Evolutionary conservation across 768 basidiomycete genomes (phyloP).

Genomic region (Panaeolus cyanescens): DNA sequence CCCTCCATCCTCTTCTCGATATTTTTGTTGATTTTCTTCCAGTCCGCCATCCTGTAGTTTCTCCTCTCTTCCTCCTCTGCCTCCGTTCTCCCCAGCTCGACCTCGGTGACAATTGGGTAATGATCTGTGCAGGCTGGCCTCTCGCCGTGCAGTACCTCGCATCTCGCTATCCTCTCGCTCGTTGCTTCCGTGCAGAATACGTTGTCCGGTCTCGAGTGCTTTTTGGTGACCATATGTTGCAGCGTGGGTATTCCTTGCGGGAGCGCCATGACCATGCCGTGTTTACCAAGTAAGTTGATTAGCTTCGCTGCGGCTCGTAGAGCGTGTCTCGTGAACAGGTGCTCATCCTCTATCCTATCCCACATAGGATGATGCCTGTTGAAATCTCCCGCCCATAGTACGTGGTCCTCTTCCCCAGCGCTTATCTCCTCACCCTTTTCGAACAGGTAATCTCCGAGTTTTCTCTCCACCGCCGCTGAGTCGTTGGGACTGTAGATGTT

Average conservation of each 20-base stretch:
- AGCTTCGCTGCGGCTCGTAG: conserved; percentile 24
- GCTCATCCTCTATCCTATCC: conserved; percentile 30
- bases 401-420: conserved; percentile 1
- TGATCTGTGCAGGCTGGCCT: conserved; percentile 37
- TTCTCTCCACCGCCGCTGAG: conserved; percentile 5
- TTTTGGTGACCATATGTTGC: conserved; percentile 23
- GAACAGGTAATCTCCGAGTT: not conserved
- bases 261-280: conserved; percentile 35
- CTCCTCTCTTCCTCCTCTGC: not conserved
- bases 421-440: not conserved
- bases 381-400: conserved; percentile 40
- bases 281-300: conserved; percentile 20
- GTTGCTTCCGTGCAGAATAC: conserved; percentile 31
- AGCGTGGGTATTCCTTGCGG: conserved; percentile 36
- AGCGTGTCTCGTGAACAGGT: conserved; percentile 34
- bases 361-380: conserved; percentile 42
- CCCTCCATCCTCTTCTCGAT: conserved; percentile 10
- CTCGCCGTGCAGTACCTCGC: conserved; percentile 18
- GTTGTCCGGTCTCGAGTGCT: conserved; percentile 42
- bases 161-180: conserved; percentile 20
- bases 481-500: conserved; percentile 27
- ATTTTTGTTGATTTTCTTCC: conserved; percentile 26
- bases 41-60: conserved; percentile 32
- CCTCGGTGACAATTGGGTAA: conserved; percentile 31
- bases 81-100: conserved; percentile 20